Evolutionary conservation across 2,329 filamentous ascomycete species (phyloP).

Genomic region (Didymella keratinophila): DNA sequence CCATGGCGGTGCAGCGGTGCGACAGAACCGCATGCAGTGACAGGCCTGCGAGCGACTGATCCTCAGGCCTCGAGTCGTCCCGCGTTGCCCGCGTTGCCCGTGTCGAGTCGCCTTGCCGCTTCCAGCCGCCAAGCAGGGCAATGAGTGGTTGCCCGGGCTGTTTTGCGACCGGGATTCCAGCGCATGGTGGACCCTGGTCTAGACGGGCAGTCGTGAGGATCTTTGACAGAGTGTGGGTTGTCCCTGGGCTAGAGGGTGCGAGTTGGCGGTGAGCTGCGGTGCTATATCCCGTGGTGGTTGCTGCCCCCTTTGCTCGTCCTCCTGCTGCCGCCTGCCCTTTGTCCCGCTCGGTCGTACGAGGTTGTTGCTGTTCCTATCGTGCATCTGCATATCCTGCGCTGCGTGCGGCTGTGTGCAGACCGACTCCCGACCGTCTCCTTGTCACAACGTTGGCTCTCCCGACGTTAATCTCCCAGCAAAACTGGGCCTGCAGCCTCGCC

Average conservation of each 20-base stretch:
- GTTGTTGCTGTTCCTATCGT: background rate
- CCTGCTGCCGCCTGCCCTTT: slow-evolving; percentile 7
- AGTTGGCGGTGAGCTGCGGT: slow-evolving; percentile 22
- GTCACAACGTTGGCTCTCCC: slow-evolving; percentile 14
- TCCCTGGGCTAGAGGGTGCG: slow-evolving; percentile 11
- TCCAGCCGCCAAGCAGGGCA: slow-evolving; percentile 1
- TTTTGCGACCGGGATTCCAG: slow-evolving; percentile 3
- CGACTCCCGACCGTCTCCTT: slow-evolving; percentile 6
- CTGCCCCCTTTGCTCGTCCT: slow-evolving; percentile 12
- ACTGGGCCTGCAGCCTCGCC: slow-evolving; percentile 20
- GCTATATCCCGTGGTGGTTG: slow-evolving; percentile 11
- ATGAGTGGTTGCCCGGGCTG: slow-evolving; percentile 11
- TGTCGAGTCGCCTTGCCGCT: slow-evolving; percentile 14
- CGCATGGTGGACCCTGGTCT: slow-evolving; percentile 22
- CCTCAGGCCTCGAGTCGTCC: background rate
- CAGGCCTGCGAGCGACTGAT: background rate
- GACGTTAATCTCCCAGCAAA: slow-evolving; percentile 20
- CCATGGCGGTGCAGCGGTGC: slow-evolving; percentile 11
- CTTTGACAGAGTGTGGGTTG: slow-evolving; percentile 13
- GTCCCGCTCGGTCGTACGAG: slow-evolving; percentile 1
- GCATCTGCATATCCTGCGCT: slow-evolving; percentile 1
- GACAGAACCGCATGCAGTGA: background rate
- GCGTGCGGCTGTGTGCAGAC: slow-evolving; percentile 14
- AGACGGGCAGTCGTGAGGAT: slow-evolving; percentile 16
- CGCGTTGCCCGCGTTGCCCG: slow-evolving; percentile 1